Percentiles rank a stretch among this genome's conserved stretches.
Evolutionary conservation across 2,329 filamentous ascomycete species (phyloP).

Genomic region (Dactylellina parvicollis): DNA sequence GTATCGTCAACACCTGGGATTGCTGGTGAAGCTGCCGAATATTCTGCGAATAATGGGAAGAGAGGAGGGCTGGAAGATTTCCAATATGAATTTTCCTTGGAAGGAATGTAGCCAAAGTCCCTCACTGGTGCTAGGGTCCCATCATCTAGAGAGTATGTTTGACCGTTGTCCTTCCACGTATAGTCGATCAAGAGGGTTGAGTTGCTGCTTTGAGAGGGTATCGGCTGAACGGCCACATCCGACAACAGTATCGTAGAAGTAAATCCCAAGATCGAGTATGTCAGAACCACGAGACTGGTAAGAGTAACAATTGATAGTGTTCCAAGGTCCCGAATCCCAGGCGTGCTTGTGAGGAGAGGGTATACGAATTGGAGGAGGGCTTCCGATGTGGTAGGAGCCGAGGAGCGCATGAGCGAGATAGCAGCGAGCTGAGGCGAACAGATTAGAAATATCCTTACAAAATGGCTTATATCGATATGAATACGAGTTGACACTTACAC

Average conservation of each 20-base stretch:
- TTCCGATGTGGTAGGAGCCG: not conserved
- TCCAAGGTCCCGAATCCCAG: conserved; percentile 2
- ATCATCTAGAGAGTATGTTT: too few relatives aligned
- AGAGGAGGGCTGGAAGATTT: not conserved
- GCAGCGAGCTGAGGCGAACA: conserved; percentile 1
- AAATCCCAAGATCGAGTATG: conserved; percentile 17
- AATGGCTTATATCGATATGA: not conserved
- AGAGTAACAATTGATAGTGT: conserved; percentile 10
- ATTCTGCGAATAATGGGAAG: conserved; percentile 21
- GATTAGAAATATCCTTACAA: not conserved
- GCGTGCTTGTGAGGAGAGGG: conserved; percentile 4
- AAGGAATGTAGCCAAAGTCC: not conserved
- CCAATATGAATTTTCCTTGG: conserved; percentile 6
- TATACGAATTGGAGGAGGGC: conserved; percentile 8
- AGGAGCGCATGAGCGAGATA: conserved; percentile 18
- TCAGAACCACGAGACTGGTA: not conserved
- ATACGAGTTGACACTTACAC: conserved; percentile 6
- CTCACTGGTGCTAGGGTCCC: not conserved
- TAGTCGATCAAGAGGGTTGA: conserved; percentile 1
- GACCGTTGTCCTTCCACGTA: not conserved
- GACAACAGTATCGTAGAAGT: conserved; percentile 17
- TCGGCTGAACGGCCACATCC: conserved; percentile 20
- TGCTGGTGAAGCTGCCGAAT: not conserved
- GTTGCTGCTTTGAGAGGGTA: conserved; percentile 1
- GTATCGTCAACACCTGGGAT: conserved; percentile 12